Conservation (phyloP, 768 basidiomycete genomes). For the Punctularia strigosozonata region DNA sequence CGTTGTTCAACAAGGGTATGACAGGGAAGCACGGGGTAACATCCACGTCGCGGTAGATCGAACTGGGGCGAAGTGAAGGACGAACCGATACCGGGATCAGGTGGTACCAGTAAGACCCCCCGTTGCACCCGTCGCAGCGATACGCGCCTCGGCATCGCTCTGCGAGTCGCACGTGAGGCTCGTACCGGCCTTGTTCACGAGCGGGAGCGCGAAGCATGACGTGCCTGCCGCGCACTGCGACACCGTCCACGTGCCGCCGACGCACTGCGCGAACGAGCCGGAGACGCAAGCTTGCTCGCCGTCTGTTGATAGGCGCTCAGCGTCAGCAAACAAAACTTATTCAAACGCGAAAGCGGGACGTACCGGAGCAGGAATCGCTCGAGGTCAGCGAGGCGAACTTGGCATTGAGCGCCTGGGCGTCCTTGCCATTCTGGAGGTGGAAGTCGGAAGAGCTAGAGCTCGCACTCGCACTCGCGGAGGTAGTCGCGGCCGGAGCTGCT, state of each 20-base stretch:
- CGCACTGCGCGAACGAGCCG: constrained; percentile 28
- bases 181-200: constrained; percentile 28
- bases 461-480: constrained; percentile 4
- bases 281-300: constrained; percentile 24
- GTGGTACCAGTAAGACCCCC: constrained; percentile 18
- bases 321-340: no score
- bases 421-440: constrained; percentile 10
- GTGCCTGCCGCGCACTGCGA: constrained; percentile 19
- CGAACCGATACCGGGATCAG: no score
- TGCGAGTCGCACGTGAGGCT: constrained; percentile 22
- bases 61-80: no score
- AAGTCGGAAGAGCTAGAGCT: constrained; percentile 6
- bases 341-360: no score
- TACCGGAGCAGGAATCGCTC: constrained; percentile 14
- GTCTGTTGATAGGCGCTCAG: no score
- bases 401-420: constrained; percentile 10
- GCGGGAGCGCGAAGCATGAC: constrained; percentile 28
- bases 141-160: constrained; percentile 20
- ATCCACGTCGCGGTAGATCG: no score
- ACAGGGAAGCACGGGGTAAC: no score
- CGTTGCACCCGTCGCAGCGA: constrained; percentile 21
- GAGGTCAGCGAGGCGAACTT: constrained; percentile 14
- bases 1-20: no score
- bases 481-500: background rate
- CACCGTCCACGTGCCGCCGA: constrained; percentile 19